Conservation (phyloP, 2,329 filamentous ascomycete genomes). For the Clarireedia homoeocarpa region DNA sequence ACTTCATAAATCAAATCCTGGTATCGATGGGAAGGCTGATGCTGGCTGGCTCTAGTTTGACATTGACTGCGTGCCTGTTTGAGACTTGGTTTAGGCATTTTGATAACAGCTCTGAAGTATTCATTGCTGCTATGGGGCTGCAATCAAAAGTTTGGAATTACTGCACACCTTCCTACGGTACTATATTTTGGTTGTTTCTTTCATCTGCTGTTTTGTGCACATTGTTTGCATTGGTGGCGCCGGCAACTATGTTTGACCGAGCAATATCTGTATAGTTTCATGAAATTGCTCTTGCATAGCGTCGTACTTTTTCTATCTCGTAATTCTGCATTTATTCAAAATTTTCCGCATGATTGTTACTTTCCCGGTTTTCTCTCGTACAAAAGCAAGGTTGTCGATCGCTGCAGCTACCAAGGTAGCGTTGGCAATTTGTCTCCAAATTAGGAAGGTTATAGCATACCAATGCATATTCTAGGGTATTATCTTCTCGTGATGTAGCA, state of each 20-base stretch:
- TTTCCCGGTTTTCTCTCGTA: neutral
- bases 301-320: no score
- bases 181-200: neutral
- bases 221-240: no score
- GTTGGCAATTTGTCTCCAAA: neutral
- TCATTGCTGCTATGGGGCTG: neutral
- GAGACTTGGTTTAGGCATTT: neutral
- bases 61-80: neutral
- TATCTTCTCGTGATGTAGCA: slow-evolving; percentile 1
- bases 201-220: neutral
- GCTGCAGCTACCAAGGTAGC: neutral
- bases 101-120: neutral
- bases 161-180: neutral
- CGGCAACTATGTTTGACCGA: no score
- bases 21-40: no score
- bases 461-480: slow-evolving; percentile 2
- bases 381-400: neutral
- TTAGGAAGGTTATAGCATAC: neutral
- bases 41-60: neutral
- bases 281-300: no score
- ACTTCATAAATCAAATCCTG: neutral
- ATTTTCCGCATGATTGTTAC: neutral
- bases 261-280: no score
- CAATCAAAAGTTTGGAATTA: neutral
- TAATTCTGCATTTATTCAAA: neutral